These are phyloP conservation scores for Diaporthe sp. DNA, from an alignment of 2,329 filamentous ascomycete genomes.

Conservation along the genomic window DNA sequence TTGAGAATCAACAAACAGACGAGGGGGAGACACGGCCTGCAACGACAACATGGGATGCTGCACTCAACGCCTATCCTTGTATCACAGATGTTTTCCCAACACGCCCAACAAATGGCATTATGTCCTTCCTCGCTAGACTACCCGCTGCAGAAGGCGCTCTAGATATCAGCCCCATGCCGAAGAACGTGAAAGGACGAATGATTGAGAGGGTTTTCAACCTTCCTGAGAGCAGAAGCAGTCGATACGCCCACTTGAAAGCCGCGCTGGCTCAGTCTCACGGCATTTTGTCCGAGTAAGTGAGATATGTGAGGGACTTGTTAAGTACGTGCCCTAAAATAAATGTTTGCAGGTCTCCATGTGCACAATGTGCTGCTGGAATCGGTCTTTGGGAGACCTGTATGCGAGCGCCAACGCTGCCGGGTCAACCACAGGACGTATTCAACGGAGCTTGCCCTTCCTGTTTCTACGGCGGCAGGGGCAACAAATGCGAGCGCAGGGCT, in stretches of 20 bases:
- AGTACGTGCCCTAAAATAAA: background rate
- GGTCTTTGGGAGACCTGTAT: background rate
- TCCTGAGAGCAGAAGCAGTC: too few relatives aligned
- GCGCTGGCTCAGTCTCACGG: background rate
- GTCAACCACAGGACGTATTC: background rate
- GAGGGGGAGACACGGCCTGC: background rate
- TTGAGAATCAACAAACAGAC: background rate
- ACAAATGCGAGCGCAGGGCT: background rate
- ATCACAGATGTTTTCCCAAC: background rate
- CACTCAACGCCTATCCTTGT: background rate
- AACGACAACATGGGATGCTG: background rate
- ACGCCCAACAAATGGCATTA: background rate
- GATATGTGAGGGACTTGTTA: too few relatives aligned
- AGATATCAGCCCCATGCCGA: background rate
- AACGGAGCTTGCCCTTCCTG: background rate
- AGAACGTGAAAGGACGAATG: rapidly evolving
- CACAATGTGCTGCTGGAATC: background rate
- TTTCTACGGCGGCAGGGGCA: background rate
- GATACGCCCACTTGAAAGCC: background rate
- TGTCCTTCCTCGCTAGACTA: background rate
- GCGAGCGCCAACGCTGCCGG: background rate
- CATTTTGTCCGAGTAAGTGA: background rate
- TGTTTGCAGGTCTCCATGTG: background rate
- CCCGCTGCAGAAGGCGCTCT: background rate
- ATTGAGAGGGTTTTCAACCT: rapidly evolving